phyloP scores from a whole-genome alignment of 768 basidiomycete genomes.

The Trametes cubensis region DNA sequence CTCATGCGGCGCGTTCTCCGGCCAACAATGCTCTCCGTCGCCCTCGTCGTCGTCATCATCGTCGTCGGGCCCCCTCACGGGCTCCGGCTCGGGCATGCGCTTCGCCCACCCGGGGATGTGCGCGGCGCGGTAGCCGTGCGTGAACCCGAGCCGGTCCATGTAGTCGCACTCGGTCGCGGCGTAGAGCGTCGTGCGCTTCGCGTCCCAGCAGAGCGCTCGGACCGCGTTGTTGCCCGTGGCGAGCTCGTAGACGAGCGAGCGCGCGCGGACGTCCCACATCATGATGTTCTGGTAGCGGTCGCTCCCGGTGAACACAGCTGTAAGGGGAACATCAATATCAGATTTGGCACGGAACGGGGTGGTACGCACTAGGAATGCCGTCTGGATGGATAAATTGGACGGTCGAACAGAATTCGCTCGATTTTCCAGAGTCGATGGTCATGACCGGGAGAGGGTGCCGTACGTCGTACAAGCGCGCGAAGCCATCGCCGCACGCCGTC shows the following conservation, averaged over 20 bases:
- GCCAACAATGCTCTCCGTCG: conserved; percentile 33
- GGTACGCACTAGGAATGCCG: conserved; percentile 39
- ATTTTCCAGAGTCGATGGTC: conserved; percentile 32
- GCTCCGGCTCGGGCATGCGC: neutral
- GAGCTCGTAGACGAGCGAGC: conserved; percentile 41
- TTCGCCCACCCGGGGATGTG: conserved; percentile 20
- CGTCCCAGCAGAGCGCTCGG: conserved; percentile 37
- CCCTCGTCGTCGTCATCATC: conserved; percentile 15
- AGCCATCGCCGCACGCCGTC: conserved; percentile 41
- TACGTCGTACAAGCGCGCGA: conserved; percentile 42
- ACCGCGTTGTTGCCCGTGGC: conserved; percentile 48
- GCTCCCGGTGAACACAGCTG: conserved; percentile 37
- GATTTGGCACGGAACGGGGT: neutral
- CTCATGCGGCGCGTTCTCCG: conserved; percentile 29
- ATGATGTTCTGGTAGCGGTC: conserved; percentile 37
- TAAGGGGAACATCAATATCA: conserved; percentile 6
- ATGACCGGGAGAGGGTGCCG: conserved; percentile 40
- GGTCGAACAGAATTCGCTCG: conserved; percentile 24
- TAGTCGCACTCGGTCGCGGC: conserved; percentile 39
- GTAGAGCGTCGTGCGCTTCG: conserved; percentile 33
- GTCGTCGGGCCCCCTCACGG: conserved; percentile 20
- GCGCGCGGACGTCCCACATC: conserved; percentile 46
- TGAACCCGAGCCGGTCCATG: conserved; percentile 31
- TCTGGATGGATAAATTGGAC: conserved; percentile 39
- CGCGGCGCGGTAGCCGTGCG: conserved; percentile 29